Percentiles rank a stretch among this genome's conserved stretches.
Evolutionary conservation across 805 yeast genomes (phyloP).

Genomic region (Ogataea paraovalis): DNA sequence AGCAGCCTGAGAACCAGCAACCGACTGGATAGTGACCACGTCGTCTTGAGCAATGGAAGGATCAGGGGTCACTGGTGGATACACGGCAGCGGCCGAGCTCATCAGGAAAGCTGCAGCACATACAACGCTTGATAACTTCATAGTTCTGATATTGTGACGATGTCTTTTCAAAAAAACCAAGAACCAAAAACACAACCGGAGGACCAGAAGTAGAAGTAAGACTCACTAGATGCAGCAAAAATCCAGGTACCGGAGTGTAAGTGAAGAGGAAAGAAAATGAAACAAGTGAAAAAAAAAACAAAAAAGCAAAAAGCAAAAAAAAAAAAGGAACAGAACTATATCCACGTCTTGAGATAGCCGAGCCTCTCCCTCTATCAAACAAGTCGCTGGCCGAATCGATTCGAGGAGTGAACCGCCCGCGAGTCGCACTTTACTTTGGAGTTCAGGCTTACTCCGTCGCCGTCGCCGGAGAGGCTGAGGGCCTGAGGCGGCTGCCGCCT

Average conservation of each 20-base stretch:
- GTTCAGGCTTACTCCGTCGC: too few species aligned
- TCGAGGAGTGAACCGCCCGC: neutral
- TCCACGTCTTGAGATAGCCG: neutral
- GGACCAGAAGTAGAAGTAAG: too few species aligned
- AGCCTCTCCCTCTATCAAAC: neutral
- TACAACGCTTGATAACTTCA: conserved; percentile 9
- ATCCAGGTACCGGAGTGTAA: neutral
- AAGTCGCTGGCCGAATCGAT: too few species aligned
- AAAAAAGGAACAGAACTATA: too few species aligned
- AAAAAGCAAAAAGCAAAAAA: too few species aligned
- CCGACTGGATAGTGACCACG: conserved; percentile 19
- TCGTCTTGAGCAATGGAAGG: conserved; percentile 8
- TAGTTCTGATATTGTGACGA: too few species aligned
- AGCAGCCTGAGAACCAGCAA: neutral
- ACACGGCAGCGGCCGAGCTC: conserved; percentile 15
- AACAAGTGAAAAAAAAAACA: neutral
- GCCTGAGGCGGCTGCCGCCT: too few species aligned
- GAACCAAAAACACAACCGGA: too few species aligned
- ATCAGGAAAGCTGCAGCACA: conserved; percentile 6
- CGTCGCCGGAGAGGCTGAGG: too few species aligned
- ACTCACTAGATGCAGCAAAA: too few species aligned
- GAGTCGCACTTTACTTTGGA: neutral
- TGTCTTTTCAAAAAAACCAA: too few species aligned
- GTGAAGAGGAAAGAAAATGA: too few species aligned
- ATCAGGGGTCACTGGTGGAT: conserved; percentile 18